Evolutionary conservation across 2,329 filamentous ascomycete species (phyloP), one percentile per base, ranked within the genome.

Genomic region (Cladophialophora psammophila): DNA sequence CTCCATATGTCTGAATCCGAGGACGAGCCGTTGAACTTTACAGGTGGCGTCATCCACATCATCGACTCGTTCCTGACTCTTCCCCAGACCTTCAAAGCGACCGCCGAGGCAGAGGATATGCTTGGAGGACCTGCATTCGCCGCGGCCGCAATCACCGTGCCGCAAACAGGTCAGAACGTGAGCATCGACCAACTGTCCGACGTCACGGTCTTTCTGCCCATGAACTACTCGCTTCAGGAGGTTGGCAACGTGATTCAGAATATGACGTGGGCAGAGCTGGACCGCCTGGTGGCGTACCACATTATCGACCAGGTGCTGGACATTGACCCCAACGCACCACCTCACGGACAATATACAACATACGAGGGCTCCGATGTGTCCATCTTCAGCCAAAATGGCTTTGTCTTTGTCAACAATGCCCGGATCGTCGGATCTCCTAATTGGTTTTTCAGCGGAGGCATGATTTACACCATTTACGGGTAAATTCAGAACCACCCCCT

Each of bases 151-250:
- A 32, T 67, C 7, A 38, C 61, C 2, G 26, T 48, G 31, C 18
- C 42, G 10, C 34, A 40, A 18, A 48, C 53, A 8, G 26, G 36
- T 1, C 20, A 42, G 36, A 26, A 42, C 2, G 15, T 53, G 31
- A 56, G 31, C 31, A 55, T 69, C 15, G 60, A 69, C 20, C 34
- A 63, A n/a, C 59, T 69, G 32, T 65, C 66, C 15, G 60, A 63
- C 13, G 59, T 66, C 53, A 69, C 66, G 2, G 40, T 69, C 36
- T 69, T 69, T 60, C 34, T 69, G 12, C 66, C 66, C 9, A 69
- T 63, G 48, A 66, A 69, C 35, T 52, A 64, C 34, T 64, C 66
- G 13, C 20, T 69, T 31, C 48, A 60, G 38, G 58, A 66, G 7
- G 54, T 66, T 50, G 66, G 66, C 54, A 66, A 48, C 52, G 31